These are phyloP conservation scores for Mallotus nudiflorus DNA, from an alignment of 345 rosid genomes.

Conservation along the genomic window DNA sequence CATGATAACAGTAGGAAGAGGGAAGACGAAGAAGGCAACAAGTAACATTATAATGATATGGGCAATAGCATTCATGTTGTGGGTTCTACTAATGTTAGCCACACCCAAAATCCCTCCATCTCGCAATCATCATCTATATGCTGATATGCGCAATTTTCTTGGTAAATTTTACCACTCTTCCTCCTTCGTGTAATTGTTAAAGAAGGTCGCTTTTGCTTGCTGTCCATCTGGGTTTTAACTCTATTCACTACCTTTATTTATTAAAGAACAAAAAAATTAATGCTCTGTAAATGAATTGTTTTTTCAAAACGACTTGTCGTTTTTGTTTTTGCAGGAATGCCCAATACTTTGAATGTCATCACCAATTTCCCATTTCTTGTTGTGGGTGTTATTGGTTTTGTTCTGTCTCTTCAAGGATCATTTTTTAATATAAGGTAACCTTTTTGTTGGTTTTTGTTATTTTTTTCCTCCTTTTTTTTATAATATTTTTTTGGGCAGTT, in stretches of 20 bases:
- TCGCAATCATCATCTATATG: conserved; percentile 48
- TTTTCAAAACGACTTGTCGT: not conserved
- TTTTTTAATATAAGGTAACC: conserved; percentile 58
- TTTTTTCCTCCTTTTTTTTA: conserved; percentile 2
- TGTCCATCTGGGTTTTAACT: conserved; percentile 24
- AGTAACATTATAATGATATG: conserved; percentile 17
- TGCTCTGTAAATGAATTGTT: too few relatives aligned
- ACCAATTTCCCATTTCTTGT: conserved; percentile 80
- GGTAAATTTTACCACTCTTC: conserved; percentile 37
- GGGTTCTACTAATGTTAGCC: conserved; percentile 56
- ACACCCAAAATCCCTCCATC: conserved; percentile 73
- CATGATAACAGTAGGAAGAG: conserved; percentile 25
- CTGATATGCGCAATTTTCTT: conserved; percentile 81
- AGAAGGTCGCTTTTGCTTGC: conserved; percentile 13
- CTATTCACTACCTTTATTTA: too few relatives aligned
- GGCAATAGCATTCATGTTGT: conserved; percentile 51
- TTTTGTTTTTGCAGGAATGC: conserved; percentile 51
- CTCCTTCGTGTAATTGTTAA: not conserved
- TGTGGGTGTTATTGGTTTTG: conserved; percentile 78
- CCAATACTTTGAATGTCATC: conserved; percentile 83
- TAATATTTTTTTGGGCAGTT: conserved; percentile 42
- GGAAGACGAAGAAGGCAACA: conserved; percentile 27
- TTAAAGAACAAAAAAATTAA: too few relatives aligned
- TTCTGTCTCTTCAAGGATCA: conserved; percentile 64
- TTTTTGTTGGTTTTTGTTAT: not conserved